These are phyloP conservation scores for Raphanus sativus DNA, from an alignment of 345 rosid genomes.

Conservation along the genomic window DNA sequence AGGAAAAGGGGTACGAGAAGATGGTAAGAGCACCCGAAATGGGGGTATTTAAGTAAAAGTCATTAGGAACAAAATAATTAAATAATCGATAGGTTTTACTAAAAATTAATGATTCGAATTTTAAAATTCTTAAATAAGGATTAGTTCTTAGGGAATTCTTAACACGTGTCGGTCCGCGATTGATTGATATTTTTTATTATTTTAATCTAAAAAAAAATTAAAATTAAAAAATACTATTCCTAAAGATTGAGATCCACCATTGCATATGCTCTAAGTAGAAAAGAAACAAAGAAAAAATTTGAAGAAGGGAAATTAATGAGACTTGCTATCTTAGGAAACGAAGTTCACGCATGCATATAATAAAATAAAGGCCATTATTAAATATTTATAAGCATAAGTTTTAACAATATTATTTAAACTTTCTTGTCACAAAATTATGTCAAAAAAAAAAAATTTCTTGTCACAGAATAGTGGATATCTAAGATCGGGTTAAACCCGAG, in stretches of 20 bases:
- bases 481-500: not conserved
- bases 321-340: constrained; percentile 56
- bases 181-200: no score
- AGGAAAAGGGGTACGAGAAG: constrained; percentile 37
- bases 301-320: constrained; percentile 32
- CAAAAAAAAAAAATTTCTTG: not conserved
- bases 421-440: constrained; percentile 3
- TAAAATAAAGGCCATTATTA: constrained; percentile 21
- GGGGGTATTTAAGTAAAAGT: no score
- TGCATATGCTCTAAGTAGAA: not conserved
- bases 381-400: constrained; percentile 1
- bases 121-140: no score
- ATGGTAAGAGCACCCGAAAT: not conserved
- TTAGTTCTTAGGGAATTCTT: no score
- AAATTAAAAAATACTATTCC: no score
- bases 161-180: no score
- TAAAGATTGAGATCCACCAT: no score
- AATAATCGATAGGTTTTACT: no score
- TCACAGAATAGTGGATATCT: constrained; percentile 16
- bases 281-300: constrained; percentile 32
- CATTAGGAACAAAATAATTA: no score
- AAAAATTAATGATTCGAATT: no score
- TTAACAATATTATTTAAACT: not conserved
- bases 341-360: constrained; percentile 25
- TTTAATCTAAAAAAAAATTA: no score